Conservation (phyloP, 2,329 filamentous ascomycete species). For the Calonectria multiphialidica region DNA sequence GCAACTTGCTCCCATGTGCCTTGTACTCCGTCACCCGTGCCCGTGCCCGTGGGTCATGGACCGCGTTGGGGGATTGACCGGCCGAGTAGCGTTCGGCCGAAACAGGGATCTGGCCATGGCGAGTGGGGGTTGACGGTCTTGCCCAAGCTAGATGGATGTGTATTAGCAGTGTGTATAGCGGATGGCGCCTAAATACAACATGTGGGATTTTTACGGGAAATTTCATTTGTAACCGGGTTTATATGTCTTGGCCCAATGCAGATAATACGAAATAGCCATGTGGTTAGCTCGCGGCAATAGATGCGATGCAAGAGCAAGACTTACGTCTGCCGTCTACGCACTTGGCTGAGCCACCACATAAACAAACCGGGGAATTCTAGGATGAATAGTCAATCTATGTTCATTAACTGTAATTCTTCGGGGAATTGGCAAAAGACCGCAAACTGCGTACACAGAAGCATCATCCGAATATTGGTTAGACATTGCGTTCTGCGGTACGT, state of each 20-base stretch:
- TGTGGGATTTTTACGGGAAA: not conserved
- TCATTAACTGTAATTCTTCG: not conserved
- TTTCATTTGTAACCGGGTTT: not conserved
- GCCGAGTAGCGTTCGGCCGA: slow-evolving; percentile 25
- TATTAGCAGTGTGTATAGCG: not conserved
- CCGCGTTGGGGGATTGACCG: not conserved
- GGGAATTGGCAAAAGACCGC: not conserved
- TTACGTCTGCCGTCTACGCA: not conserved
- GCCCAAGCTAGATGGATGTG: not conserved
- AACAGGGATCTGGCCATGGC: slow-evolving; percentile 14
- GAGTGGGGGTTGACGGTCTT: not conserved
- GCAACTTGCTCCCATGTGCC: not conserved
- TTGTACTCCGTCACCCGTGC: not conserved
- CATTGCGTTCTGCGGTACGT: slow-evolving; percentile 9
- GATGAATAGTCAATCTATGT: no score
- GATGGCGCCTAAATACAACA: not conserved
- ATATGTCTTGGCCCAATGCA: not conserved
- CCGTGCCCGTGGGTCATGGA: no score
- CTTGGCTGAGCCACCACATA: not conserved
- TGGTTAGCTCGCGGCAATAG: not conserved
- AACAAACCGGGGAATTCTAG: not conserved
- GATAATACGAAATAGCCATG: not conserved
- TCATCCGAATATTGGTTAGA: not conserved
- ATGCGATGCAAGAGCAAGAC: not conserved
- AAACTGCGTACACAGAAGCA: not conserved